Evolutionary conservation across 2,329 filamentous ascomycete genomes (phyloP).

Genomic region (Aureobasidium musti): DNA sequence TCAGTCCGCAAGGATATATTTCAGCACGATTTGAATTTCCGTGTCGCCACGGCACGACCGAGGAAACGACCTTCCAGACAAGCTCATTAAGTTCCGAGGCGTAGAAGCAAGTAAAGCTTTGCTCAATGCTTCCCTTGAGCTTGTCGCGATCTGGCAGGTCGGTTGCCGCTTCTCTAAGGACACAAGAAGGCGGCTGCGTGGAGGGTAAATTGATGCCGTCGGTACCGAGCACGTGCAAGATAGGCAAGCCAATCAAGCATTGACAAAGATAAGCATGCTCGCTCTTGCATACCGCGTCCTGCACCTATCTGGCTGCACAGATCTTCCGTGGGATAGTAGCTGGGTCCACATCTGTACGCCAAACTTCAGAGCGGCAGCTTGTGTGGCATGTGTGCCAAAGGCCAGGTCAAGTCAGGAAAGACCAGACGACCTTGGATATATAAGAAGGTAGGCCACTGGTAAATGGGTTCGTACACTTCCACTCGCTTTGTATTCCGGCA

Average conservation of each 20-base stretch:
- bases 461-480: neutral
- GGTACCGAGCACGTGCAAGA: slow-evolving; percentile 15
- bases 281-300: slow-evolving; percentile 2
- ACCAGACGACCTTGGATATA: neutral
- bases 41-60: slow-evolving; percentile 5
- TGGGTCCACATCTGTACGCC: neutral
- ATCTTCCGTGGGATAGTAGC: neutral
- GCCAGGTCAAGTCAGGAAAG: neutral
- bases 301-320: slow-evolving; percentile 11
- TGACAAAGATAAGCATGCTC: slow-evolving; percentile 22
- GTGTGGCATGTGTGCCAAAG: neutral
- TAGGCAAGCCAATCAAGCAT: slow-evolving; percentile 10
- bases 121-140: neutral
- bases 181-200: neutral
- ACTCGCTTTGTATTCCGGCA: neutral
- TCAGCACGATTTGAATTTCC: neutral
- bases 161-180: neutral
- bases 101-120: slow-evolving; percentile 16
- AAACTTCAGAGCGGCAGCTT: neutral
- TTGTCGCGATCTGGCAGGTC: slow-evolving; percentile 23
- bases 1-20: neutral
- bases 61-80: neutral
- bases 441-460: slow-evolving; percentile 7
- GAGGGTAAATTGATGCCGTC: slow-evolving; percentile 5
- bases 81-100: neutral